Evolutionary conservation across 2,329 filamentous ascomycete species (phyloP), one percentile per base, ranked within the genome.

Genomic region (Diatrype stigma): DNA sequence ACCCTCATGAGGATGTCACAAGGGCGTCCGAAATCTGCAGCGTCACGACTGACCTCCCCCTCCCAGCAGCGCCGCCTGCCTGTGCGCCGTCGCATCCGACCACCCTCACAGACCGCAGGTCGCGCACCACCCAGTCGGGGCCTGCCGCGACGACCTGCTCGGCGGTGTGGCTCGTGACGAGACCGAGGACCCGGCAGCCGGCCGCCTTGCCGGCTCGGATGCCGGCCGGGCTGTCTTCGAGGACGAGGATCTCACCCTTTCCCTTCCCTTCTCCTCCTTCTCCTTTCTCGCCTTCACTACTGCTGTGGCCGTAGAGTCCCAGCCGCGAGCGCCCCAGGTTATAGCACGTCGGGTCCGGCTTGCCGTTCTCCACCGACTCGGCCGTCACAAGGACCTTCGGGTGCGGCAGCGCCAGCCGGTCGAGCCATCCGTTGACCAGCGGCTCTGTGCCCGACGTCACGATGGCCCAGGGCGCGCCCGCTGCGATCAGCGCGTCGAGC

Each of bases 151-250:
- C 72, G 46, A 96, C 78, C 72, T 92, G 82, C 60, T 84, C 82
- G 44, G 86, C 74, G 23, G 80, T 83, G 72, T 96, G 92, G 63
- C 89, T 95, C 49, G 91, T 96, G 50, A 88, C 82, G 49, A 96
- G 73, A n/a, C 85, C 92, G 44, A 96, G 72, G 12, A 96, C 92
- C 64, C 81, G 85, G 73, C 88, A 96, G 2, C 90, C 91, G 10
- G 92, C 92, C 1, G 82, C 89, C 71, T 92, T 95, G 46, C 91
- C 92, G 26, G 91, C 84, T 57, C 73, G 78, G 63, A 96, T 89
- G 5, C 92, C 92, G 7, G 90, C 89, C 5, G 92, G 91, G 50
- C 89, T 89, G 72, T 96, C 92, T 72, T 96, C 92, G 35, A 96
- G 73, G 46, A 96, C 92, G 50, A 96, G 75, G 42, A 93, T 71